Percentiles rank a stretch among this genome's conserved stretches.
phyloP scores from a whole-genome alignment of 2,329 filamentous ascomycete genomes.

The Aspergillus sp. region DNA sequence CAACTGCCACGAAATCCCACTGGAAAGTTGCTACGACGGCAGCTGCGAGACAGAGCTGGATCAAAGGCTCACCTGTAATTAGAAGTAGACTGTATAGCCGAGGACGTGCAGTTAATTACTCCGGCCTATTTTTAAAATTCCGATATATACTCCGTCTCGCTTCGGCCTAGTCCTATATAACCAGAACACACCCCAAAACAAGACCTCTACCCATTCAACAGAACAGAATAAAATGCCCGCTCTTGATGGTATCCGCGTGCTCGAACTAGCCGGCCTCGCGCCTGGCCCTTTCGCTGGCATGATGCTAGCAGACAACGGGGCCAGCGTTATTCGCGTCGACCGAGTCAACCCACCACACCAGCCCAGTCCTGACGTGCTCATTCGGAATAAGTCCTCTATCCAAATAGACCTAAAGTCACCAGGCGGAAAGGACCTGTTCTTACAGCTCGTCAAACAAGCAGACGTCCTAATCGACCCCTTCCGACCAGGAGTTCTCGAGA shows the following conservation, averaged over 20 bases:
- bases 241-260: constrained; percentile 40
- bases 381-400: constrained; percentile 74
- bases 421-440: constrained; percentile 6
- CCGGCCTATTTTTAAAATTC: neutral
- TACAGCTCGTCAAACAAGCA: constrained; percentile 28
- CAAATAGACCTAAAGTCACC: constrained; percentile 71
- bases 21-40: neutral
- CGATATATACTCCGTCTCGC: neutral
- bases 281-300: constrained; percentile 80
- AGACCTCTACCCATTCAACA: no score
- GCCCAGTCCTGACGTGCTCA: constrained; percentile 67
- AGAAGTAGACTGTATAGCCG: neutral
- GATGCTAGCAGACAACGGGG: constrained; percentile 81
- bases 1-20: neutral
- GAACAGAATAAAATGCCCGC: neutral
- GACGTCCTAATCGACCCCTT: constrained; percentile 88
- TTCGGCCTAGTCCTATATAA: neutral
- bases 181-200: neutral
- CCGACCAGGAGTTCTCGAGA: constrained; percentile 81
- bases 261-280: constrained; percentile 63
- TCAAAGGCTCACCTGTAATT: neutral
- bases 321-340: constrained; percentile 80
- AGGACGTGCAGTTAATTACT: neutral
- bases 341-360: neutral
- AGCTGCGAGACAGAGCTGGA: neutral